Base-by-base conservation (phyloP, 2,329 filamentous ascomycete genomes). In the Arthrobotrys musiformis region DNA sequence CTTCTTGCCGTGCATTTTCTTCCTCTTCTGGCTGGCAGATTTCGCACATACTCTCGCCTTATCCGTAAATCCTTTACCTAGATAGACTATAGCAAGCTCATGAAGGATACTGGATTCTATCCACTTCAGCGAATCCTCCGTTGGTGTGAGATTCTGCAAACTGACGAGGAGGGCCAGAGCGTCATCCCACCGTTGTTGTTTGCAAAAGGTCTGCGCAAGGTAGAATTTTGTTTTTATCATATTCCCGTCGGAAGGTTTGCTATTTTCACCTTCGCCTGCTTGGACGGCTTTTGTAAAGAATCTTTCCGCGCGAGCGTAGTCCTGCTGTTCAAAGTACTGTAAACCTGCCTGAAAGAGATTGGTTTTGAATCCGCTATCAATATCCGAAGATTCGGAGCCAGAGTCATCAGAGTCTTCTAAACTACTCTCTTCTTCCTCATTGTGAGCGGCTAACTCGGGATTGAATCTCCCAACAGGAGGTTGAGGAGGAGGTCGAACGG, bases 281-380 rank as follows among this genome's bases (percentile, higher is more conserved):
- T 67, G 66, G 9, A 70, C 42, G n/a, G 73, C 73, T 35, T 77
- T 77, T n/a, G 66, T 70, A 56, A 77, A 70, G 66, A 77, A 77
- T 17, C 54, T 52, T 48, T 77, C 73, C 6, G 73, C 73, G 19
- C 44, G 50, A n/a, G 42, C 19, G 26, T 70, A 77, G 9, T 77
- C 73, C 17, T 46, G 9, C 17, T 70, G 48, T 30, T 77, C 35
- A 24, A 77, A 77, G n/a, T 70, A 77, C 30, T 70, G 48, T 9
- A 77, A 50, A 2, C 73, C 73, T 15, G 73, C 58, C 3, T 40
- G 24, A 26, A 66, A 77, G 15, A 77, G 44, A 24, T 77, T 62
- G 2, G 33, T 54, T 40, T 77, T 70, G 33, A 77, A 77, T 9
- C 66, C 73, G 52, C 73, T 70, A 17, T 77, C 73, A 26, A 77